Base-by-base conservation (phyloP, 2,329 filamentous ascomycete species). In the Stachybotrys echinatus region DNA sequence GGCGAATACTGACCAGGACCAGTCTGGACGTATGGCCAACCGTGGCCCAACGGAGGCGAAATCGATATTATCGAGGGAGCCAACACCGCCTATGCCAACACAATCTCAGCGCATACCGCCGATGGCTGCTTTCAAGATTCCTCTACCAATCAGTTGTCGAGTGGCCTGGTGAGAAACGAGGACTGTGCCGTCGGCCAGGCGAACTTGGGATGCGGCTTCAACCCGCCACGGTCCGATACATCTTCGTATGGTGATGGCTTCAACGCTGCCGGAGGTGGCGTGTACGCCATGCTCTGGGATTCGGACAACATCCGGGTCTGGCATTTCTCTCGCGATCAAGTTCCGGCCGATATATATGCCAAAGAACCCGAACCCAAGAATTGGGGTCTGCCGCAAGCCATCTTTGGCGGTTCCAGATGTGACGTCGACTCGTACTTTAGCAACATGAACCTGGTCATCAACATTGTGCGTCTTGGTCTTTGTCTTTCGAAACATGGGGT, bases 251-350 rank as follows among this genome's bases (percentile, higher is more conserved):
- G 85, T 2, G 75, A 81, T 48, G 73, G 74, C 1, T 89, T 91
- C 71, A 90, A 91, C 62, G 73, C 73, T 10, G 78, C 65, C 34
- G 74, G 76, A 1, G 85, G 86, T n/a, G 85, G 85, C 23, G 77
- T 88, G 3, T 89, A 87, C 56, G 85, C 83, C 6, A 79, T 86
- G 56, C 75, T 86, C 59, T 94, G 89, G 88, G 85, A 85, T 46
- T 69, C 73, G 10, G 68, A 79, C 2, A 79, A 76, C 50, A 87
- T 95, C 63, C 83, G 77, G 50, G 74, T 94, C 54, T 95, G 85
- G 83, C 88, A 88, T 72, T 95, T 91, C 66, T 73, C 83, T 2
- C 80, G 86, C n/a, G 69, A 68, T 23, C 63, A 66, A 8, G 79
- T 92, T 39, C 89, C 90, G 0, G 61, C 65, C 1, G 85, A 94